These are phyloP conservation scores for Cinnamomum chago DNA, from an alignment of 164 flowering plant species.

Conservation along the genomic window DNA sequence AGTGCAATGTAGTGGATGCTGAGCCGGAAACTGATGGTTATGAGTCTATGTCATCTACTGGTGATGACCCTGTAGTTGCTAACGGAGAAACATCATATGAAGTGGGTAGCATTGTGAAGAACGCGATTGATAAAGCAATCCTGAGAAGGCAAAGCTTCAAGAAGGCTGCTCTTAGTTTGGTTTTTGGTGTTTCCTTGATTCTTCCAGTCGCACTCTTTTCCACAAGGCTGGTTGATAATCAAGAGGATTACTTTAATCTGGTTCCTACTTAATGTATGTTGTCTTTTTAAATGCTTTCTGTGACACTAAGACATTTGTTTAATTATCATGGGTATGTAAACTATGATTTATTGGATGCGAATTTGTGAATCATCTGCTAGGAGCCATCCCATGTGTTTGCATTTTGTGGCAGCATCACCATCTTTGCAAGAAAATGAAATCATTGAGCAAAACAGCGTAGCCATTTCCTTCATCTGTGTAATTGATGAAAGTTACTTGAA, in stretches of 20 bases:
- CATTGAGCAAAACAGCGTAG: no score
- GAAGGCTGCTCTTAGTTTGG: slow-evolving; percentile 20
- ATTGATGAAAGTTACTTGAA: no score
- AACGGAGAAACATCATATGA: slow-evolving; percentile 19
- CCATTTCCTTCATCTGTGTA: no score
- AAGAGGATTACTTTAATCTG: slow-evolving; percentile 30
- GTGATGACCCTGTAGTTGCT: slow-evolving; percentile 23
- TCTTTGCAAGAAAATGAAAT: no score
- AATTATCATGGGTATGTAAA: no score
- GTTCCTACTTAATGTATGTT: slow-evolving; percentile 37
- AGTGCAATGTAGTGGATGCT: neutral
- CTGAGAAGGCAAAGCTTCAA: slow-evolving; percentile 7
- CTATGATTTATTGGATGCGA: no score
- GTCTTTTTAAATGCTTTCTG: neutral
- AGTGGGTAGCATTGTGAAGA: slow-evolving; percentile 15
- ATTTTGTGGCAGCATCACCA: no score
- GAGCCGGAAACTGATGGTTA: slow-evolving; percentile 30
- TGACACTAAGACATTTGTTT: neutral
- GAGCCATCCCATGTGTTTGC: no score
- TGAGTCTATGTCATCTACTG: slow-evolving; percentile 67
- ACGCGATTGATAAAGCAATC: slow-evolving; percentile 4
- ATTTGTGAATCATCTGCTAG: no score
- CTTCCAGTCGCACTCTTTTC: slow-evolving; percentile 31
- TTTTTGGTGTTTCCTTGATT: slow-evolving; percentile 24
- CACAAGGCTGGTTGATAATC: slow-evolving; percentile 23